Conservation (phyloP, 2,329 filamentous ascomycete genomes). For the Arachnopeziza araneosa region DNA sequence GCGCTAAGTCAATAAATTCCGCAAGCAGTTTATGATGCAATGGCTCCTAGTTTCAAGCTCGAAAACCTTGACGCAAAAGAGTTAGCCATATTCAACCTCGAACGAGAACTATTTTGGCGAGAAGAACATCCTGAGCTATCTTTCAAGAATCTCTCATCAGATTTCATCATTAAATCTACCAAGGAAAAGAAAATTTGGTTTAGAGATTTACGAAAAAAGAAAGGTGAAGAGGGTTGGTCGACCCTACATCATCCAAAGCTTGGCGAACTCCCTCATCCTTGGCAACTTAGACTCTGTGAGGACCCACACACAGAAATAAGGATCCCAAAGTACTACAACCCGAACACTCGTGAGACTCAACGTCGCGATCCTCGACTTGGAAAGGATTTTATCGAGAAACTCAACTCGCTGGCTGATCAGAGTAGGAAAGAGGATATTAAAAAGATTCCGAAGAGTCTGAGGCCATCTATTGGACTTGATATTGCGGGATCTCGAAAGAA, state of each 20-base stretch:
- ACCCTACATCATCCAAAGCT: constrained; percentile 12
- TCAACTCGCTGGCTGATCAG: neutral
- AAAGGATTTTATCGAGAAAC: neutral
- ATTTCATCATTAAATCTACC: neutral
- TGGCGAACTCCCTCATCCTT: constrained; percentile 16
- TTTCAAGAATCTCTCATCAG: constrained; percentile 1
- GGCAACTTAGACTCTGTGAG: constrained; percentile 9
- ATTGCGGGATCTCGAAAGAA: neutral
- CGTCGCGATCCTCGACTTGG: constrained; percentile 5
- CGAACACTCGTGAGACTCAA: neutral
- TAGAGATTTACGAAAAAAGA: neutral
- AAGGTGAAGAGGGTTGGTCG: neutral
- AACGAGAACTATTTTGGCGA: neutral
- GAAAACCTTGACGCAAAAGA: neutral
- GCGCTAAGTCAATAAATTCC: neutral
- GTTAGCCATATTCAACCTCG: neutral
- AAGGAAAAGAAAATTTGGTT: neutral
- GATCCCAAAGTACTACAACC: constrained; percentile 15
- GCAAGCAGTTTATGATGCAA: neutral
- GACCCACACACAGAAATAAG: neutral
- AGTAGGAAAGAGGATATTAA: neutral
- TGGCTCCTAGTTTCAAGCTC: neutral
- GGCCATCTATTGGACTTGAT: neutral
- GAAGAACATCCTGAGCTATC: constrained; percentile 8
- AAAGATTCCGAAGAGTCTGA: neutral